Evolutionary conservation across 1,284 basidiomycete genomes (phyloP).

Genomic region (Porodaedalea pini): DNA sequence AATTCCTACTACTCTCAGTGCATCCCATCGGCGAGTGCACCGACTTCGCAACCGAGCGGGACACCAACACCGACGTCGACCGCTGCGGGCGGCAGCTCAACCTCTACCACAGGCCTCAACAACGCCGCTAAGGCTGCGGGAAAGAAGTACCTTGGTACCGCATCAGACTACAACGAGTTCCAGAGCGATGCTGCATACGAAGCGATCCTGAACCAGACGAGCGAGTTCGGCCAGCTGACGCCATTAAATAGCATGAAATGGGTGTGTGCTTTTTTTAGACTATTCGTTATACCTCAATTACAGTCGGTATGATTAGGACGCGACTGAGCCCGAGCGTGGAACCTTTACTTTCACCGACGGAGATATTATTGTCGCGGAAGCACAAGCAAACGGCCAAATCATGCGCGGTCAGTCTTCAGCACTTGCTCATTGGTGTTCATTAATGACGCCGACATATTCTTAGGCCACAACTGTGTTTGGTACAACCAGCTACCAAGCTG

Average conservation of each 20-base stretch:
- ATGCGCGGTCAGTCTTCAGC: constrained; percentile 15
- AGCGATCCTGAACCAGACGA: constrained; percentile 24
- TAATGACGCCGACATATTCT: background rate
- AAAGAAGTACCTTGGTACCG: constrained; percentile 28
- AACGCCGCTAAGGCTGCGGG: constrained; percentile 24
- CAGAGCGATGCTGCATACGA: constrained; percentile 24
- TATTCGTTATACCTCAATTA: no score
- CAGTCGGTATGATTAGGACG: no score
- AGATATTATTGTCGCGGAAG: constrained; percentile 29
- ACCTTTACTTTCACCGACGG: constrained; percentile 29
- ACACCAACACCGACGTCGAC: constrained; percentile 16
- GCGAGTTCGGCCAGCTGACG: constrained; percentile 35
- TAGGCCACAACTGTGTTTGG: constrained; percentile 25
- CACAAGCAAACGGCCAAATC: constrained; percentile 25
- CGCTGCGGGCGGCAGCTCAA: constrained; percentile 2
- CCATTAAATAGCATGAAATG: constrained; percentile 41
- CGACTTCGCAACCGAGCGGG: background rate
- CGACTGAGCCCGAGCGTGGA: constrained; percentile 25
- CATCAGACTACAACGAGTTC: constrained; percentile 25
- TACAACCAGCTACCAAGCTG: constrained; percentile 27
- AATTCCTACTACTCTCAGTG: constrained; percentile 36
- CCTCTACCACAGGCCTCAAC: constrained; percentile 19
- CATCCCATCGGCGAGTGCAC: constrained; percentile 24
- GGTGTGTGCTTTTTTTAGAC: constrained; percentile 21
- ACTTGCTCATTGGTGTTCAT: background rate